Evolutionary conservation across 176 grass and related monocot species (phyloP), one percentile per base, ranked within the genome.

Genomic region (Pharus latifolius): DNA sequence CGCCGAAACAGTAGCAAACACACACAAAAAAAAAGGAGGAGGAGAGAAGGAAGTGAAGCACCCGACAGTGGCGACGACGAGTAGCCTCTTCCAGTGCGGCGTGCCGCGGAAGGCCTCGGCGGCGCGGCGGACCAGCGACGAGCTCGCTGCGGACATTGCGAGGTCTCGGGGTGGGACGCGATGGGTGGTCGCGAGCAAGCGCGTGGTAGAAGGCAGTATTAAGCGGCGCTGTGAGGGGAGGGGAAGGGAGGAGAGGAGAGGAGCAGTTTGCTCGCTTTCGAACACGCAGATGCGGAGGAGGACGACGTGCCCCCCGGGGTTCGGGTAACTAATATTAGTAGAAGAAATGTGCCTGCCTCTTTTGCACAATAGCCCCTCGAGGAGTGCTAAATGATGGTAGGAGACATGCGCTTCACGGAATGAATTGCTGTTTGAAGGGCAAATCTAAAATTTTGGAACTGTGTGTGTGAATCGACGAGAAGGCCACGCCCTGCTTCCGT

Each of bases 31-130:
- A 1, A 5, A 14, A 10, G 23, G 33, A 12, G 13, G 32, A 5
- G 34, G 12, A 1, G 13, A 65, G 20, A 33, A 32, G 45, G 11
- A 10, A 48, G 34, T 17, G 61, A 25, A 86, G 49, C 72, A 93
- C 55, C 70, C 81, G 18, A 65, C 71, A 23, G 72, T 82, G 77
- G 86, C 54, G 30, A 90, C 20, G 48, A 91, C 61, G 75, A 88
- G 75, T 40, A 82, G 53, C 57, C 54, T 85, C 56, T 85, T 25
- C 79, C 85, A 88, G 8, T 56, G 46, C 69, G 77, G 74, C 31
- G 53, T 34, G 25, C 65, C 81, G 48, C 77, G 77, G 45, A 67
- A 28, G 11, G 53, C 59, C 61, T 69, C 76, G 49, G 41, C 65
- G 63, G 43, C 76, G 41, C 54, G 72, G 66, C 56, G 80, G 46